Base-by-base conservation (phyloP, 257 asterid species). In the Haberlea rhodopensis region DNA sequence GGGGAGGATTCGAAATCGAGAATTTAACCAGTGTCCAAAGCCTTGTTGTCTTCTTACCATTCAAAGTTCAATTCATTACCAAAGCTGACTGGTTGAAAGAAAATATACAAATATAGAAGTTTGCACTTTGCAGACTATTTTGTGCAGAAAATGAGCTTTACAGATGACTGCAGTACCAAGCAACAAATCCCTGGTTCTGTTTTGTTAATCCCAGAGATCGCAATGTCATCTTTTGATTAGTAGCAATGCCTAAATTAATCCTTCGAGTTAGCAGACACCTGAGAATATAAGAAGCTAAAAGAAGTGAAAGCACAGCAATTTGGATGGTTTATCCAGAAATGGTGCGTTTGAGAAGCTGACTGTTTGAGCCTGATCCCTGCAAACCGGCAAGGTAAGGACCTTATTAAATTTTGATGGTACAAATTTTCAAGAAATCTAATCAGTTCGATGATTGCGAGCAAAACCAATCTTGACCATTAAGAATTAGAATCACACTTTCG, bases 291-390 rank as follows among this genome's bases (percentile, higher is more conserved):
- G 76, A 49, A 54, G 80, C 63, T 54, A 71, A 29, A 28, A 66
- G 1, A 58, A 80, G 43, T 6, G 72, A 79, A 69, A 69, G 45
- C 46, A 81, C 63, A 64, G 84, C 49, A 26, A 54, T 40, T 29
- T 59, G 40, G 19, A 70, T 19, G 60, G 28, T 63, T 64, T 75
- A 48, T 57, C 49, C 48, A 57, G 60, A 16, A 79, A 73, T 45
- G 87, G 63, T 5, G 96, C n/a, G n/a, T 91, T 7, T 79, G 96
- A 88, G 75, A 86, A 91, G 37, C 76, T 70, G 57, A 83, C 82
- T 67, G 88, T 76, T 63, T 62, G 86, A 52, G 90, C 84, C 67
- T 86, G 96, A 58, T 80, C 85, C 83, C 96, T 91, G 85, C 76
- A 69, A 48, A 34, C 55, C 6, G 43, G 70, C 18, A 66, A 19